Conservation (phyloP, 345 rosid species). For the Firmiana major region DNA sequence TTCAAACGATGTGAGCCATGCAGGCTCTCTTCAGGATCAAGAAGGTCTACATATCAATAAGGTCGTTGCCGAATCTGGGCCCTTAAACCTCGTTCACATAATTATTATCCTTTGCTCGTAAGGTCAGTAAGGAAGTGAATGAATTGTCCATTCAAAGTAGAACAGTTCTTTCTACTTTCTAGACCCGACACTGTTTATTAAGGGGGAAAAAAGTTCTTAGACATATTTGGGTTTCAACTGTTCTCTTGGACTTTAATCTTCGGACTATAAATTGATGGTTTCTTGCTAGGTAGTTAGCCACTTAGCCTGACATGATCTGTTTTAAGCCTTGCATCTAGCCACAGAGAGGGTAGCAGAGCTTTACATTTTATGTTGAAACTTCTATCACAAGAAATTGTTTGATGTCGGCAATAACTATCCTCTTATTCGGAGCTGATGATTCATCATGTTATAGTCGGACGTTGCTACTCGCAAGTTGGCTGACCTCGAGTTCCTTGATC, state of each 20-base stretch:
- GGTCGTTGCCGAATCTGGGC: background rate
- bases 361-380: background rate
- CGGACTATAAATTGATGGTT: background rate
- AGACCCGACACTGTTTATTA: background rate
- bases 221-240: background rate
- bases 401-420: background rate
- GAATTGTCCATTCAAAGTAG: background rate
- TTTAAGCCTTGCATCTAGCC: background rate
- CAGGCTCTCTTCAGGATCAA: background rate
- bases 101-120: background rate
- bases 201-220: background rate
- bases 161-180: background rate
- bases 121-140: background rate
- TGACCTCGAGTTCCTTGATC: background rate
- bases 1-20: too few species aligned
- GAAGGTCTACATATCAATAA: background rate
- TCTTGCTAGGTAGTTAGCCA: background rate
- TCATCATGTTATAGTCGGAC: background rate
- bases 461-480: background rate
- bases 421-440: background rate
- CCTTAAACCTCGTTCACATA: background rate
- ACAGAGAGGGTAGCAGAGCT: background rate
- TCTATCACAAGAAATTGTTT: background rate
- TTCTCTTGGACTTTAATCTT: background rate
- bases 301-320: background rate